Percentiles rank a stretch among this genome's conserved stretches.
phyloP scores from a whole-genome alignment of 345 rosid genomes.

The Dipteronia sinensis region DNA sequence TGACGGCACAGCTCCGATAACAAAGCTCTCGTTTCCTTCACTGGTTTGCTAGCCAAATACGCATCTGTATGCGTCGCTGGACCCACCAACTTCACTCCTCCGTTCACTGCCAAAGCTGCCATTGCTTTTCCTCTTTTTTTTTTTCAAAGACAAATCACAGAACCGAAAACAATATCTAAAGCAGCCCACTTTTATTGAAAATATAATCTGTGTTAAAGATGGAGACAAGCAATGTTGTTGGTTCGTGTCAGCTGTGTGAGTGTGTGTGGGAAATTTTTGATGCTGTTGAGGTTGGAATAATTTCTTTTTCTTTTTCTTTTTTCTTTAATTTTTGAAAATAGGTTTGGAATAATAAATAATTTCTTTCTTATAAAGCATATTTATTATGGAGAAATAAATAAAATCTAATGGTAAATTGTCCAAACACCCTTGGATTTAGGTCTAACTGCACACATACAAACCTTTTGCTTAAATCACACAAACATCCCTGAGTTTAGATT shows the following conservation, averaged over 20 bases:
- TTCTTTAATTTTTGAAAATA: too few relatives aligned
- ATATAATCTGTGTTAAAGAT: not conserved
- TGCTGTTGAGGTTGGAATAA: not conserved
- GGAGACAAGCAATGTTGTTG: not conserved
- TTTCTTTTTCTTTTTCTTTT: not conserved
- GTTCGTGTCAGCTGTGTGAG: not conserved
- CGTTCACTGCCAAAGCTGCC: constrained; percentile 30
- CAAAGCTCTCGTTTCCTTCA: constrained; percentile 64
- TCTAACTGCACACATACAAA: not conserved
- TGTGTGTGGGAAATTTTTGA: not conserved
- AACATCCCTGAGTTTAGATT: too few relatives aligned
- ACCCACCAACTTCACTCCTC: constrained; percentile 31
- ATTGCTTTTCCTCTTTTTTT: not conserved
- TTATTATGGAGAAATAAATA: not conserved
- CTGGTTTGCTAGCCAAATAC: constrained; percentile 59
- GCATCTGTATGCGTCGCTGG: constrained; percentile 63
- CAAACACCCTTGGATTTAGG: not conserved
- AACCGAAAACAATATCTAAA: not conserved
- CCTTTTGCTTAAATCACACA: too few relatives aligned
- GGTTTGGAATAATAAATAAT: too few relatives aligned
- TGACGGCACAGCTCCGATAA: constrained; percentile 85
- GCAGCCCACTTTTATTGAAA: not conserved
- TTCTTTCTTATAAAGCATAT: not conserved
- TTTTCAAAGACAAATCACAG: not conserved
- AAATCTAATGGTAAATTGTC: not conserved